phyloP scores from a whole-genome alignment of 129 eudicot genomes.

The Apium graveolens region DNA sequence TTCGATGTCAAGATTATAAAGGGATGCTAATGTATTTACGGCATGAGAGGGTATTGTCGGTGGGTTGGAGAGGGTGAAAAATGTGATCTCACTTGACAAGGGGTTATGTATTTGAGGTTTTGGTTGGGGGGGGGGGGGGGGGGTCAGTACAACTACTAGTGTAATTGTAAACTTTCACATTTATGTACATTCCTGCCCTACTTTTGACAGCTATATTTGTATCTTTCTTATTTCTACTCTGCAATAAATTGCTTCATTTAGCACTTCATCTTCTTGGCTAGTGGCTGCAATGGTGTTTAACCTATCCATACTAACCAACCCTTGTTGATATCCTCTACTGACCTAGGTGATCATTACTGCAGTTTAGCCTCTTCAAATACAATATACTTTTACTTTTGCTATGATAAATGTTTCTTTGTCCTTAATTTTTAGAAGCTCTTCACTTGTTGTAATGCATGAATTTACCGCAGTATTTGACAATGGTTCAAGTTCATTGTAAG shows the following conservation, averaged over 20 bases:
- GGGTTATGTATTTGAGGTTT: background rate
- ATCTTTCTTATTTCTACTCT: background rate
- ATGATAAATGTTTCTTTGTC: too few relatives aligned
- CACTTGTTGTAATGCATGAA: background rate
- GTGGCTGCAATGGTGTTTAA: constrained; percentile 10
- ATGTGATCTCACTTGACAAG: background rate
- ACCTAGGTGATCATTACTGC: constrained; percentile 3
- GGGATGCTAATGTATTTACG: too few relatives aligned
- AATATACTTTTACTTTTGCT: background rate
- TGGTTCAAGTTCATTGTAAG: background rate
- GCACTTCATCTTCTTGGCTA: background rate
- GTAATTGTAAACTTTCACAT: constrained; percentile 1
- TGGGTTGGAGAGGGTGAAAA: constrained; percentile 1
- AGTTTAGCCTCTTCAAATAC: background rate
- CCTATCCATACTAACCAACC: background rate
- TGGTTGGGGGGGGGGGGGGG: too few relatives aligned
- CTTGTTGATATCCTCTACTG: background rate
- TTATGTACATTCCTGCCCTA: background rate
- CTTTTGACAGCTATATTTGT: background rate
- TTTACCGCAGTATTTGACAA: background rate
- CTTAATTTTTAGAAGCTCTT: background rate
- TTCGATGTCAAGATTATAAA: too few relatives aligned
- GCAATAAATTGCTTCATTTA: constrained; percentile 3
- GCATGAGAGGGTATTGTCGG: background rate
- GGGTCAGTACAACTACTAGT: constrained; percentile 2